Conservation (phyloP, 2,329 filamentous ascomycete species). For the Colletotrichum kahawae region DNA sequence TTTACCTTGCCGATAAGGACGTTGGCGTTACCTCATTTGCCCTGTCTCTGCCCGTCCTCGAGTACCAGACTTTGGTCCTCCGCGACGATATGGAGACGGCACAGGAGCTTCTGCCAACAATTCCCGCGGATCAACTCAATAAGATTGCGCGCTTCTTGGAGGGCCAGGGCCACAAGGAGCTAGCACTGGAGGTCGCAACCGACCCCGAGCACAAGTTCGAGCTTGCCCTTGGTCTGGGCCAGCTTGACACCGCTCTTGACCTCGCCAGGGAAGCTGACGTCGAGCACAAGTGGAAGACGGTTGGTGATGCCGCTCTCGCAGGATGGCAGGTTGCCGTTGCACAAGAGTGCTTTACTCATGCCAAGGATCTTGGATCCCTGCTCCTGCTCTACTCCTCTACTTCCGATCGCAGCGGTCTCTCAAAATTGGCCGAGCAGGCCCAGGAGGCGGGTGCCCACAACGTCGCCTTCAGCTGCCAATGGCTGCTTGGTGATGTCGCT, state of each 20-base stretch:
- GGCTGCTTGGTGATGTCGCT: conserved; percentile 84
- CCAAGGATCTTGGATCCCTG: conserved; percentile 88
- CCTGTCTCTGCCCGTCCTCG: conserved; percentile 89
- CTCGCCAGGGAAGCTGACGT: conserved; percentile 83
- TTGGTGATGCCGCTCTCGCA: conserved; percentile 87
- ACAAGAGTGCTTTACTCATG: conserved; percentile 90
- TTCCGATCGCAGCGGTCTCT: conserved; percentile 76
- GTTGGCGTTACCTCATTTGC: conserved; percentile 89
- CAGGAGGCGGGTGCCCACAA: conserved; percentile 83
- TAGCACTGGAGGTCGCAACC: conserved; percentile 91
- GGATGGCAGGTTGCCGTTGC: conserved; percentile 89
- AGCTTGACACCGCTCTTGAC: conserved; percentile 83
- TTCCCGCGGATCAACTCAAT: conserved; percentile 93
- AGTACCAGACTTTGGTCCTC: conserved; percentile 96
- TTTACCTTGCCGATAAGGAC: conserved; percentile 96
- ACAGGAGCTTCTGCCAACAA: conserved; percentile 80
- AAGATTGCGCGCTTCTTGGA: conserved; percentile 98
- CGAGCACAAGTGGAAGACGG: conserved; percentile 98
- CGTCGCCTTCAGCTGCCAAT: conserved; percentile 88
- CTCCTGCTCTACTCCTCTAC: conserved; percentile 89
- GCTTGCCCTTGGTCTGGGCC: conserved; percentile 80
- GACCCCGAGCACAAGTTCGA: conserved; percentile 98
- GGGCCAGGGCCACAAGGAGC: conserved; percentile 95
- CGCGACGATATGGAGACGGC: conserved; percentile 93
- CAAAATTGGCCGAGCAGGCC: conserved; percentile 75